Conservation (phyloP, 1,139 yeast species). For the Sugiyamaella pinicola region DNA sequence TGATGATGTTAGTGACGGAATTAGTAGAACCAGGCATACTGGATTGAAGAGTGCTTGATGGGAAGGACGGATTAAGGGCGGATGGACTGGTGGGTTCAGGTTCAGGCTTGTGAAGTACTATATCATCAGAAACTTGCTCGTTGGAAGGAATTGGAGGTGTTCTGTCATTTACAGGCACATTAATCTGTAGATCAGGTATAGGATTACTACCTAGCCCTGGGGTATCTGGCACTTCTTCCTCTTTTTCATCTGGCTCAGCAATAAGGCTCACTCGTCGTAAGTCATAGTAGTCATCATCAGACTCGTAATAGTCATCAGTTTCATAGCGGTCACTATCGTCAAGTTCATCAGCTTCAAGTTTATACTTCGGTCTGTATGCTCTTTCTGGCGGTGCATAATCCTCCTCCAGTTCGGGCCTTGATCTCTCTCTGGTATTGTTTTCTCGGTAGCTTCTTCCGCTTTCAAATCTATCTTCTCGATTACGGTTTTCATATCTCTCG, state of each 20-base stretch:
- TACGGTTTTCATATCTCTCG: background rate
- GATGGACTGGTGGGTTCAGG: background rate
- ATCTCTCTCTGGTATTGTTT: background rate
- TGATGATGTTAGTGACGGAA: too few species aligned
- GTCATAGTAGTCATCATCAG: constrained; percentile 11
- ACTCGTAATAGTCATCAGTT: constrained; percentile 1
- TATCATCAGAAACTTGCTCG: background rate
- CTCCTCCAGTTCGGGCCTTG: background rate
- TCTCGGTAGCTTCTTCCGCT: constrained; percentile 1
- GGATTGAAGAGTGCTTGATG: too few species aligned
- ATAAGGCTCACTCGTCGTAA: constrained; percentile 5
- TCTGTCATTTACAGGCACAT: constrained; percentile 13
- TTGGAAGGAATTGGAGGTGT: background rate
- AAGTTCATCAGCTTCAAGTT: background rate
- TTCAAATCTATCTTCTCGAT: constrained; percentile 5
- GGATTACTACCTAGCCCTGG: background rate
- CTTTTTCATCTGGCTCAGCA: background rate
- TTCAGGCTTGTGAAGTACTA: background rate
- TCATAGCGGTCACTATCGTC: constrained; percentile 5
- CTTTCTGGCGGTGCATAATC: background rate
- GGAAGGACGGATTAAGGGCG: too few species aligned
- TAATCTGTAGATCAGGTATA: constrained; percentile 12
- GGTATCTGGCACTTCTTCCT: background rate
- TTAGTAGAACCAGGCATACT: too few species aligned
- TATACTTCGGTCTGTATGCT: background rate